Conservation (phyloP, 805 yeast genomes). For the Metschnikowia vanudenii region DNA sequence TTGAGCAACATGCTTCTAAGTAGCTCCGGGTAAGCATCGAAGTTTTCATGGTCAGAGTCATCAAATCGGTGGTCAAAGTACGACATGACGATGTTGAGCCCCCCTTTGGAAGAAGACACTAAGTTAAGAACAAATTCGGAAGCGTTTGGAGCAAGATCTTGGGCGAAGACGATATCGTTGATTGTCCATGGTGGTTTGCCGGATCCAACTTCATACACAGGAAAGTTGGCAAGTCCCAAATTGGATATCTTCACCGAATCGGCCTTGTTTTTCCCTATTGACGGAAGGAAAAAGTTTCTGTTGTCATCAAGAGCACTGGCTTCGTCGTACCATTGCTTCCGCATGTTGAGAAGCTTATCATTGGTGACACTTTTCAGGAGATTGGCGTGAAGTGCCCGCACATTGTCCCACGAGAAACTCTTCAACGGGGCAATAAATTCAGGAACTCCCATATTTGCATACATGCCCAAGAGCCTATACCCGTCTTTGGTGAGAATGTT, state of each 20-base stretch:
- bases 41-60: slow-evolving; percentile 23
- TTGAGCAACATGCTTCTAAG: slow-evolving; percentile 15
- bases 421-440: slow-evolving; percentile 31
- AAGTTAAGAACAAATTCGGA: slow-evolving; percentile 35
- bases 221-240: slow-evolving; percentile 31
- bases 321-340: slow-evolving; percentile 21
- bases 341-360: slow-evolving; percentile 24
- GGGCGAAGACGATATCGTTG: slow-evolving; percentile 34
- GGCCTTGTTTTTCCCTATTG: slow-evolving; percentile 25
- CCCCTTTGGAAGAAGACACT: slow-evolving; percentile 31
- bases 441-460: slow-evolving; percentile 34
- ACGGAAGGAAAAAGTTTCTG: slow-evolving; percentile 22
- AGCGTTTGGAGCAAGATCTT: slow-evolving; percentile 34
- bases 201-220: slow-evolving; percentile 13
- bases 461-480: slow-evolving; percentile 32
- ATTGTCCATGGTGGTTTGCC: slow-evolving; percentile 25
- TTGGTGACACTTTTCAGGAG: slow-evolving; percentile 23
- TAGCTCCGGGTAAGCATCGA: slow-evolving; percentile 22
- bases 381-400: slow-evolving; percentile 20
- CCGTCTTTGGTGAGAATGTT: slow-evolving; percentile 17
- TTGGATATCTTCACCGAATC: slow-evolving; percentile 39
- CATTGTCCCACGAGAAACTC: slow-evolving; percentile 36
- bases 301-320: slow-evolving; percentile 19
- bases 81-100: slow-evolving; percentile 35
- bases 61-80: slow-evolving; percentile 30